These are phyloP conservation scores for Eucalyptus sp. DNA, from an alignment of 345 rosid genomes.

Conservation along the genomic window DNA sequence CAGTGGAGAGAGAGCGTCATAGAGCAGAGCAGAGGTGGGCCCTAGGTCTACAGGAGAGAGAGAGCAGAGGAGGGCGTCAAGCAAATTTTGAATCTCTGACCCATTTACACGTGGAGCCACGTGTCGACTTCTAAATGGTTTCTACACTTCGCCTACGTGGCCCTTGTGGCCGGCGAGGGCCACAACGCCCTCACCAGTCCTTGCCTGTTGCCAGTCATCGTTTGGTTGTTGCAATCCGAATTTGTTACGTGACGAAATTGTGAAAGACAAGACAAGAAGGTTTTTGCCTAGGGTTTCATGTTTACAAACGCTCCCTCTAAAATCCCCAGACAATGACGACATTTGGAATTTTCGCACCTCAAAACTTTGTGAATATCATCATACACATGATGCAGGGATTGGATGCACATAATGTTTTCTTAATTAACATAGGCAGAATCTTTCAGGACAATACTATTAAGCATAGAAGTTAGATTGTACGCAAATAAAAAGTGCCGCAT, in stretches of 20 bases:
- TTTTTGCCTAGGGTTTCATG: background rate
- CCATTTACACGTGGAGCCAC: too few species aligned
- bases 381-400: background rate
- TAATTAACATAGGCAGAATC: background rate
- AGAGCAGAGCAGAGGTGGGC: too few species aligned
- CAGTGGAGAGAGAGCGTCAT: too few species aligned
- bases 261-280: background rate
- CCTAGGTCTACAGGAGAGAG: too few species aligned
- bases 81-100: too few species aligned
- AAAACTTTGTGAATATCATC: background rate
- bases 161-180: fast-evolving
- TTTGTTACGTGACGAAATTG: background rate
- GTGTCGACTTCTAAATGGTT: too few species aligned
- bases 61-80: too few species aligned
- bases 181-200: fast-evolving
- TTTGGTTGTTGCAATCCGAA: background rate
- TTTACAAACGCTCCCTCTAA: background rate
- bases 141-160: too few species aligned
- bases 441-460: background rate
- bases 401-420: background rate
- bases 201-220: fast-evolving
- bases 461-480: background rate
- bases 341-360: background rate
- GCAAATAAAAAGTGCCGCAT: background rate
- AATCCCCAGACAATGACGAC: background rate